Evolutionary conservation across 768 basidiomycete species (phyloP).

Genomic region (Filobasidium wieringae): DNA sequence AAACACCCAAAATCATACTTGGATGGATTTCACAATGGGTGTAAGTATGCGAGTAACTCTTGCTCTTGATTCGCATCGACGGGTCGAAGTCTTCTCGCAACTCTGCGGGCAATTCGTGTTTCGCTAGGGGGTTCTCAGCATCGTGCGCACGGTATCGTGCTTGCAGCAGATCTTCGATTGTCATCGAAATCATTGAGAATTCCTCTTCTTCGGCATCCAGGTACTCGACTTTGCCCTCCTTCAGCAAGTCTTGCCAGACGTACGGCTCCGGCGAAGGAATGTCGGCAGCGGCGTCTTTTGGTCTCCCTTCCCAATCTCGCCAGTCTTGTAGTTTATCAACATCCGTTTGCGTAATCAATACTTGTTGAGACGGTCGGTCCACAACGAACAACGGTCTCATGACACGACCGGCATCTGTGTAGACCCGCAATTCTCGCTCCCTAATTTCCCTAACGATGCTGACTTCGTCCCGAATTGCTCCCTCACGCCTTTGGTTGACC

Average conservation of each 20-base stretch:
- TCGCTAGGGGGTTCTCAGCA: slow-evolving; percentile 19
- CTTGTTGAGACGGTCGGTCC: slow-evolving; percentile 62
- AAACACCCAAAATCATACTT: slow-evolving; percentile 96
- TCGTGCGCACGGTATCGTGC: slow-evolving; percentile 47
- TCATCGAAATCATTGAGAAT: slow-evolving; percentile 99
- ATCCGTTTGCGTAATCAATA: slow-evolving; percentile 72
- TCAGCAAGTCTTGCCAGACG: slow-evolving; percentile 75
- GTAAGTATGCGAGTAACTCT: slow-evolving; percentile 77
- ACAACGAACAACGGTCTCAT: slow-evolving; percentile 96
- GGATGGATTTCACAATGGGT: slow-evolving; percentile 99
- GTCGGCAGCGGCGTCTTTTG: slow-evolving; percentile 11
- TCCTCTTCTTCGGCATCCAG: slow-evolving; percentile 98
- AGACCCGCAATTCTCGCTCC: slow-evolving; percentile 83
- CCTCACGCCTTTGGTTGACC: slow-evolving; percentile 79
- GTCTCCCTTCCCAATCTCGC: slow-evolving; percentile 45
- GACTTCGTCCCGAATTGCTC: slow-evolving; percentile 90
- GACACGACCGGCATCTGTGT: slow-evolving; percentile 92
- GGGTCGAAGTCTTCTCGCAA: slow-evolving; percentile 51
- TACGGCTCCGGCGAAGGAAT: slow-evolving; percentile 38
- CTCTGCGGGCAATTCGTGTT: slow-evolving; percentile 32
- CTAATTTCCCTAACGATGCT: slow-evolving; percentile 96
- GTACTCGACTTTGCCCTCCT: slow-evolving; percentile 79
- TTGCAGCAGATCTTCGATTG: slow-evolving; percentile 76
- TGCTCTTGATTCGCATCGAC: slow-evolving; percentile 74
- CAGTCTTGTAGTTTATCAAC: slow-evolving; percentile 46